Evolutionary conservation across 441 rosid species (phyloP).

Genomic region (Manihot esculenta): DNA sequence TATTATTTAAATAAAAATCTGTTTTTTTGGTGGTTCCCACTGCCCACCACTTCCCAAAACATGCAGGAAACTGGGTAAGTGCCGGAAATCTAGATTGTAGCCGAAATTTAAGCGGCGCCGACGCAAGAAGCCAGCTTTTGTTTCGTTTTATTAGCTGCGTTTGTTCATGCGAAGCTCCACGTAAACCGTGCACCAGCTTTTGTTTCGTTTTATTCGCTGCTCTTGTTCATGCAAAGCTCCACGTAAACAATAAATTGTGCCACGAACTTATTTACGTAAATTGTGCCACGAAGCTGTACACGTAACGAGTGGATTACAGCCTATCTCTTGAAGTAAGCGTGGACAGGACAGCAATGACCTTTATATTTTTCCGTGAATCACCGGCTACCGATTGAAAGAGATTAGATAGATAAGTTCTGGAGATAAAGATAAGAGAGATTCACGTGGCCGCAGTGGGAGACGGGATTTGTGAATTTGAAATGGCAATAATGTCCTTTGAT

Average conservation of each 20-base stretch:
- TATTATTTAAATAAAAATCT: no score
- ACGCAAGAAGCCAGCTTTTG: background rate
- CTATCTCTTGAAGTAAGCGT: background rate
- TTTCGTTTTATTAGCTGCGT: no score
- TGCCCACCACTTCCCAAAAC: background rate
- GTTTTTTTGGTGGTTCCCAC: no score
- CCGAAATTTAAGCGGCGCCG: slow-evolving; percentile 1
- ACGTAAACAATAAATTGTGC: background rate
- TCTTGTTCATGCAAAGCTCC: background rate
- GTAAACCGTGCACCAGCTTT: no score
- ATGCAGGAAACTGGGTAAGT: background rate
- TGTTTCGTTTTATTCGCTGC: no score
- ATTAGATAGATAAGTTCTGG: no score
- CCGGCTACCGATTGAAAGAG: background rate
- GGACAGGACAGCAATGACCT: no score
- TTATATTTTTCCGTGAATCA: background rate
- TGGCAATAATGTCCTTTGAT: background rate
- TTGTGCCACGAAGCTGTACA: background rate
- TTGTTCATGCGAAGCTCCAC: background rate
- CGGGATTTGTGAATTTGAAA: background rate
- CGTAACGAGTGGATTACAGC: background rate
- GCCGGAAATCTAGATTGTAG: no score
- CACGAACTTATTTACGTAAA: no score
- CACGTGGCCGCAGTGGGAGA: background rate
- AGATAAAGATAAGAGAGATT: background rate